Evolutionary conservation across 2,329 filamentous ascomycete species (phyloP).

Genomic region (Fusarium dlaminii): DNA sequence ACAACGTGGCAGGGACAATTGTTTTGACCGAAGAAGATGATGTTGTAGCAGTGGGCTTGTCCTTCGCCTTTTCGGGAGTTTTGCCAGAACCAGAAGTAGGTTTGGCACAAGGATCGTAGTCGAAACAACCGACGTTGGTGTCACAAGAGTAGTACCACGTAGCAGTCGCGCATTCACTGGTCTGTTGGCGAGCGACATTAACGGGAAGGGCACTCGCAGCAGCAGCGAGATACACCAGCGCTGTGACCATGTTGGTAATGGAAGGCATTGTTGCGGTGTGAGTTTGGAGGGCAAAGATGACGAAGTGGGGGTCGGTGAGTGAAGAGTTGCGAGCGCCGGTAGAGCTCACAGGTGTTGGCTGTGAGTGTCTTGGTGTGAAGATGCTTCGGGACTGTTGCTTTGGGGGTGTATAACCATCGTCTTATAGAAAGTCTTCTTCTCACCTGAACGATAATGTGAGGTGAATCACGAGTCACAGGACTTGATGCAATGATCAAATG

Average conservation of each 20-base stretch:
- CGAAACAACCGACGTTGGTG: not conserved
- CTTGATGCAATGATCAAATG: not conserved
- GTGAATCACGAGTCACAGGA: not conserved
- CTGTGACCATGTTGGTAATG: not conserved
- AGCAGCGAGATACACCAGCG: constrained; percentile 7
- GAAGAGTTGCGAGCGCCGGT: not conserved
- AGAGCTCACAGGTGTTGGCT: not conserved
- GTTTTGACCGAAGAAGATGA: not conserved
- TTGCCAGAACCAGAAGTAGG: not conserved
- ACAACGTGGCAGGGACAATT: not conserved
- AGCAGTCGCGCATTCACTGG: constrained; percentile 1
- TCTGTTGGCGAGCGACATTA: constrained; percentile 3
- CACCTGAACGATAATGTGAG: too few species aligned
- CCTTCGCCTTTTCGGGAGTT: not conserved
- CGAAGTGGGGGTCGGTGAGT: not conserved
- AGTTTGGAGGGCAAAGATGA: not conserved
- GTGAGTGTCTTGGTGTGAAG: not conserved
- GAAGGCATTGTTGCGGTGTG: constrained; percentile 16
- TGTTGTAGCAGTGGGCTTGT: not conserved
- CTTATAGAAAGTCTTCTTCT: not conserved
- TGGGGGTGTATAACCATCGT: not conserved
- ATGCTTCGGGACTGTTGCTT: not conserved
- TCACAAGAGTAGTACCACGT: constrained; percentile 11
- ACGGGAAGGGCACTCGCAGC: constrained; percentile 5
- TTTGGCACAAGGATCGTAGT: not conserved